Evolutionary conservation across 805 yeast species (phyloP).

Genomic region (Debaryomyces maramus): DNA sequence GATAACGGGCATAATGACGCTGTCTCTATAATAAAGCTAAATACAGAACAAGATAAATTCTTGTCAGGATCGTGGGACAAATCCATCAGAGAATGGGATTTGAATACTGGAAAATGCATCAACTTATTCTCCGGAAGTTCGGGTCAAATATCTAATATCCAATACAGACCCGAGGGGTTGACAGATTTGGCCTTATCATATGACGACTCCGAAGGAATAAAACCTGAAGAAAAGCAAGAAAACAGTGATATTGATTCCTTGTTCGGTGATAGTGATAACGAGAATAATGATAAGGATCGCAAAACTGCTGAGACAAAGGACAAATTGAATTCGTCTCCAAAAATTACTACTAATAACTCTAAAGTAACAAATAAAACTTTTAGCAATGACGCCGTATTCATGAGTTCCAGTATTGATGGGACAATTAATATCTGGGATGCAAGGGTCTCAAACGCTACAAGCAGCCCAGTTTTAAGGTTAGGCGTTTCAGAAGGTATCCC

Average conservation of each 20-base stretch:
- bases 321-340: conserved; percentile 7
- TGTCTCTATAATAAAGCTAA: conserved; percentile 69
- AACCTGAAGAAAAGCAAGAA: conserved; percentile 4
- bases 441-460: conserved; percentile 35
- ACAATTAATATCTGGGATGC: conserved; percentile 79
- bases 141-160: conserved; percentile 79
- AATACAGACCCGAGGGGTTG: conserved; percentile 64
- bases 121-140: conserved; percentile 55
- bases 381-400: conserved; percentile 52
- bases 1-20: conserved; percentile 62
- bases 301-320: conserved; percentile 16
- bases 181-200: conserved; percentile 39
- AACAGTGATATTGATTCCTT: conserved; percentile 46
- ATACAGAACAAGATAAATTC: conserved; percentile 59
- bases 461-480: conserved; percentile 44
- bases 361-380: conserved; percentile 23
- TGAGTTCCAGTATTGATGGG: conserved; percentile 85
- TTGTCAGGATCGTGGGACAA: conserved; percentile 93
- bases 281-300: conserved; percentile 13
- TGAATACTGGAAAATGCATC: conserved; percentile 62
- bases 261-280: conserved; percentile 48
- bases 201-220: conserved; percentile 14
- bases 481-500: conserved; percentile 68
- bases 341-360: conserved; percentile 12
- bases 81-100: conserved; percentile 78